Conservation (phyloP, 257 asterid genomes). For the Echites panduratus region DNA sequence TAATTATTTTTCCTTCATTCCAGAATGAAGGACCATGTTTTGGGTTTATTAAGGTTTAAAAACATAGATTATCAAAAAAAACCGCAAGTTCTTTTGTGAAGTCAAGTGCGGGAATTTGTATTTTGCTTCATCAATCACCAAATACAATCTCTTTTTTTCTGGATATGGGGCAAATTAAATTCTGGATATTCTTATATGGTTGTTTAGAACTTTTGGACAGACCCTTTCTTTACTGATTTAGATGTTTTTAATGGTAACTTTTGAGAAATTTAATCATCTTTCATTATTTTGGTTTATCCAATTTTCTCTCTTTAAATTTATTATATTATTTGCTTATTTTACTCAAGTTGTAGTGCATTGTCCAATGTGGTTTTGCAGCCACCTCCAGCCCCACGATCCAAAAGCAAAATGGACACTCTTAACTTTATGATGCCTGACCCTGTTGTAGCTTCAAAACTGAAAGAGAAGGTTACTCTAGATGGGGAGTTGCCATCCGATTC, state of each 20-base stretch:
- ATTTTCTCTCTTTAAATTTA: constrained; percentile 3
- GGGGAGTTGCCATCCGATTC: constrained; percentile 26
- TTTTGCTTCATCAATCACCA: not conserved
- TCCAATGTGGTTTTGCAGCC: constrained; percentile 50
- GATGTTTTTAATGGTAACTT: not conserved
- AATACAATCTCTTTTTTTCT: not conserved
- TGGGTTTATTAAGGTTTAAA: not conserved
- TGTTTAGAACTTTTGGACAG: not conserved
- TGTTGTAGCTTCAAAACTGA: constrained; percentile 34
- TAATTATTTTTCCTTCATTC: not conserved
- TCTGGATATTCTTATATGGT: not conserved
- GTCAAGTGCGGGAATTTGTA: not conserved
- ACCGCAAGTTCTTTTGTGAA: not conserved
- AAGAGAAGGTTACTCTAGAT: constrained; percentile 26
- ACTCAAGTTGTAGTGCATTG: not conserved
- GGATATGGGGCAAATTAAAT: not conserved
- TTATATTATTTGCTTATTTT: not conserved
- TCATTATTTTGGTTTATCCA: constrained; percentile 2
- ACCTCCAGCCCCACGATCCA: constrained; percentile 73
- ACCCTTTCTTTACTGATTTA: not conserved
- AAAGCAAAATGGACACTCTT: constrained; percentile 91
- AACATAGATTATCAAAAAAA: not conserved
- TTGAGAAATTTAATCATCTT: not conserved
- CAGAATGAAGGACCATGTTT: not conserved
- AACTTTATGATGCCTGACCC: constrained; percentile 68